A percentile compares a stretch with the other conserved stretches of the same genome.
These are phyloP conservation scores for Plasmodium reichenowi DNA, from an alignment of 169 alveolate genomes.

Conservation along the genomic window DNA sequence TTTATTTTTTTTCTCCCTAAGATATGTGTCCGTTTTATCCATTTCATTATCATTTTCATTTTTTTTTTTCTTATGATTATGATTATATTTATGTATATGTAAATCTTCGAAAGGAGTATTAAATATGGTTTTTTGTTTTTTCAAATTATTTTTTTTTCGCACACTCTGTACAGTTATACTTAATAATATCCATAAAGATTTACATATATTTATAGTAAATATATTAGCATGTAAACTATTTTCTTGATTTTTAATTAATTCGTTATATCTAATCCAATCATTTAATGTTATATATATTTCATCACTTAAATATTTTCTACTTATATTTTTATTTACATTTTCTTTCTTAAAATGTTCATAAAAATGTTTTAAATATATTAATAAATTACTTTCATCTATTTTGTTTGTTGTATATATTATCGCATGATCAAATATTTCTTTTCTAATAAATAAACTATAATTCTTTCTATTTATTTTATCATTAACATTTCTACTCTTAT, in stretches of 20 bases:
- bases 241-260: constrained; percentile 48
- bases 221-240: not conserved
- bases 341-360: constrained; percentile 54
- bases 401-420: constrained; percentile 51
- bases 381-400: constrained; percentile 23
- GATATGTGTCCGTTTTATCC: not conserved
- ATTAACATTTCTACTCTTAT: not conserved
- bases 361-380: constrained; percentile 46
- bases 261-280: constrained; percentile 50
- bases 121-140: constrained; percentile 49
- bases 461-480: not conserved
- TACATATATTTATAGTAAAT: constrained; percentile 40
- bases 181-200: constrained; percentile 55
- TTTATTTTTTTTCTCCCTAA: not conserved
- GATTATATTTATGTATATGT: not conserved
- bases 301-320: constrained; percentile 9
- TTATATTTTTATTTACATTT: not conserved
- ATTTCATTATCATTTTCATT: not conserved
- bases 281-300: constrained; percentile 54
- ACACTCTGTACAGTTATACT: constrained; percentile 64
- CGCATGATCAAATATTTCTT: constrained; percentile 74
- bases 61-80: not conserved
- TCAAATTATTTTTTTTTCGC: constrained; percentile 45
- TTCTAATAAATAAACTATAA: constrained; percentile 41
- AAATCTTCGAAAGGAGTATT: constrained; percentile 17